A percentile compares a stretch with the other conserved stretches of the same genome.
Conservation (phyloP, 1,139 yeast genomes). For the Wickerhamomyces sp. region DNA sequence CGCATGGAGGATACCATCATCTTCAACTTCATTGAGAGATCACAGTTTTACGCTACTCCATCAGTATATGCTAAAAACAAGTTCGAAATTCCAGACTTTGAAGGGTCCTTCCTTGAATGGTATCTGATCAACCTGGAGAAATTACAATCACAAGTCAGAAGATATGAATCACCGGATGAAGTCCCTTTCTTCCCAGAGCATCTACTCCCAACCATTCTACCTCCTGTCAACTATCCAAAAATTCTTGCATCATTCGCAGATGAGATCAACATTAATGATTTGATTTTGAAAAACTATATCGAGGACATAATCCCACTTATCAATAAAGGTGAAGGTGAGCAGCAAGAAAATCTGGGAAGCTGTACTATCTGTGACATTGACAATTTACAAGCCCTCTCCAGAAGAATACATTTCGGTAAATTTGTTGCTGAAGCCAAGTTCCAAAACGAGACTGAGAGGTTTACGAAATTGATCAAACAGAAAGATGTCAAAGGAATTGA, state of each 20-base stretch:
- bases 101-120: constrained; percentile 88
- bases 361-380: constrained; percentile 84
- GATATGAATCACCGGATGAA: constrained; percentile 95
- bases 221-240: constrained; percentile 73
- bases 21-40: constrained; percentile 86
- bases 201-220: constrained; percentile 65
- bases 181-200: constrained; percentile 80
- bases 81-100: constrained; percentile 56
- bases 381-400: constrained; percentile 79
- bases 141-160: constrained; percentile 77
- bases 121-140: constrained; percentile 69
- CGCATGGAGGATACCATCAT: constrained; percentile 97
- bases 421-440: constrained; percentile 96
- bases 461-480: constrained; percentile 57
- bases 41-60: constrained; percentile 76
- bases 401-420: constrained; percentile 94
- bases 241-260: constrained; percentile 69
- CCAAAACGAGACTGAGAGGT: constrained; percentile 58
- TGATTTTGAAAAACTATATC: constrained; percentile 64
- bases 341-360: constrained; percentile 81
- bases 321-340: constrained; percentile 67
- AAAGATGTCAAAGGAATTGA: constrained; percentile 72
- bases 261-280: constrained; percentile 70
- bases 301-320: constrained; percentile 68
- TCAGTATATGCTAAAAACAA: constrained; percentile 63